phyloP scores from a whole-genome alignment of 1,284 basidiomycete genomes.

The Porodaedalea pini region DNA sequence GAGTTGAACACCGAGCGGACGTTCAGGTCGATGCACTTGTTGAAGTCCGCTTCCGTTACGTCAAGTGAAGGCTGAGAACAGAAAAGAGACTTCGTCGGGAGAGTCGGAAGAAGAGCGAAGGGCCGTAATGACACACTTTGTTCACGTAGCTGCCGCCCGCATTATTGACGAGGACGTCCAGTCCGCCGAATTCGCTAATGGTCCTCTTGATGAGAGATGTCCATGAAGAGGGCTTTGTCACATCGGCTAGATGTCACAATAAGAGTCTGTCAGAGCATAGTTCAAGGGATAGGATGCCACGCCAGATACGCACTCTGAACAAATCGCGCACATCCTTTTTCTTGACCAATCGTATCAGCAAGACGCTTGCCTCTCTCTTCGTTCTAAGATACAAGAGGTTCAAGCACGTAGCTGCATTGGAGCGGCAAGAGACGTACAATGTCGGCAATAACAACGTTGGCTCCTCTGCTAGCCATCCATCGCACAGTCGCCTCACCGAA shows the following conservation, averaged over 20 bases:
- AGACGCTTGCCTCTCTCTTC: conserved; percentile 11
- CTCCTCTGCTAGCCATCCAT: conserved; percentile 16
- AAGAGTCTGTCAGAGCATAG: background rate
- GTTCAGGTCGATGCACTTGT: conserved; percentile 18
- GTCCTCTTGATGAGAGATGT: conserved; percentile 7
- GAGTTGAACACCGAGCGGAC: conserved; percentile 16
- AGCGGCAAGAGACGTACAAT: conserved; percentile 1
- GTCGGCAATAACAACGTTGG: conserved; percentile 19
- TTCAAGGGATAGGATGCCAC: background rate
- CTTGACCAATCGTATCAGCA: background rate
- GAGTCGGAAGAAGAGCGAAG: background rate
- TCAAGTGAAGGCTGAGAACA: conserved; percentile 15
- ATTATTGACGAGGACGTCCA: conserved; percentile 19
- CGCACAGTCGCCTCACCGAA: conserved; percentile 17
- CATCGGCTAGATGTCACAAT: conserved; percentile 10
- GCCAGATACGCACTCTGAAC: conserved; percentile 6
- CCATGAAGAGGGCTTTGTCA: conserved; percentile 15
- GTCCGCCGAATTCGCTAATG: conserved; percentile 8
- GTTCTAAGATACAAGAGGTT: background rate
- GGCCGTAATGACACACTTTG: conserved; percentile 3
- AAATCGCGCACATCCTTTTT: conserved; percentile 4
- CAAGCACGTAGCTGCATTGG: background rate
- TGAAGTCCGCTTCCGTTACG: conserved; percentile 13
- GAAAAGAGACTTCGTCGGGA: background rate
- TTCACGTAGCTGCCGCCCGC: conserved; percentile 18